Percentiles rank a stretch among this genome's conserved stretches.
Evolutionary conservation across 768 basidiomycete species (phyloP).

Genomic region (Podaxis carcinomalis): DNA sequence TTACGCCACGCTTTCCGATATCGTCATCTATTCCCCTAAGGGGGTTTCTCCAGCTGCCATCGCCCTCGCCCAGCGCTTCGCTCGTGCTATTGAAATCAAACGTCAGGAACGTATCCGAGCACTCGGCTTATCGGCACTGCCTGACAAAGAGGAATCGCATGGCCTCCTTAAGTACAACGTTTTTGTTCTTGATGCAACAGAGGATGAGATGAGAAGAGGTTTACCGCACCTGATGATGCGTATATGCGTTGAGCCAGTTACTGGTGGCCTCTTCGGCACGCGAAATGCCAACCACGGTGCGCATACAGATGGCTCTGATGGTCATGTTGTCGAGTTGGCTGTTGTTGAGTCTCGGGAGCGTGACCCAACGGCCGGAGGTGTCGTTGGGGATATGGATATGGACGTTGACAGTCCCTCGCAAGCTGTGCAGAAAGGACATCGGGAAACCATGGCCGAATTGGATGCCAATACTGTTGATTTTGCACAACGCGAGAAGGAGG

Average conservation of each 20-base stretch:
- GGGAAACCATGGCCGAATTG: background rate
- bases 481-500: conserved; percentile 78
- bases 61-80: conserved; percentile 62
- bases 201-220: conserved; percentile 37
- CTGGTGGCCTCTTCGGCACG: conserved; percentile 5
- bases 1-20: conserved; percentile 84
- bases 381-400: conserved; percentile 21
- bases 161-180: conserved; percentile 65
- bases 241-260: conserved; percentile 27
- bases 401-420: conserved; percentile 16
- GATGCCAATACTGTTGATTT: conserved; percentile 71
- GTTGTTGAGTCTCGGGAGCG: conserved; percentile 17
- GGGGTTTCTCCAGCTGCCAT: conserved; percentile 55
- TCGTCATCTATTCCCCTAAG: conserved; percentile 80
- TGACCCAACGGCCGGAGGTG: conserved; percentile 13
- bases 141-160: conserved; percentile 11
- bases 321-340: conserved; percentile 30
- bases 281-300: conserved; percentile 20
- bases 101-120: conserved; percentile 40
- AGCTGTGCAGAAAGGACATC: background rate
- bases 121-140: conserved; percentile 15
- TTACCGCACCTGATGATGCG: conserved; percentile 53
- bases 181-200: conserved; percentile 63
- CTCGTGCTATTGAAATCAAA: conserved; percentile 57
- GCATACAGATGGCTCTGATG: conserved; percentile 39